Percentiles rank a stretch among this genome's conserved stretches.
phyloP scores from a whole-genome alignment of 371 early-diverging fungal genomes.

The Mucor sp. region DNA sequence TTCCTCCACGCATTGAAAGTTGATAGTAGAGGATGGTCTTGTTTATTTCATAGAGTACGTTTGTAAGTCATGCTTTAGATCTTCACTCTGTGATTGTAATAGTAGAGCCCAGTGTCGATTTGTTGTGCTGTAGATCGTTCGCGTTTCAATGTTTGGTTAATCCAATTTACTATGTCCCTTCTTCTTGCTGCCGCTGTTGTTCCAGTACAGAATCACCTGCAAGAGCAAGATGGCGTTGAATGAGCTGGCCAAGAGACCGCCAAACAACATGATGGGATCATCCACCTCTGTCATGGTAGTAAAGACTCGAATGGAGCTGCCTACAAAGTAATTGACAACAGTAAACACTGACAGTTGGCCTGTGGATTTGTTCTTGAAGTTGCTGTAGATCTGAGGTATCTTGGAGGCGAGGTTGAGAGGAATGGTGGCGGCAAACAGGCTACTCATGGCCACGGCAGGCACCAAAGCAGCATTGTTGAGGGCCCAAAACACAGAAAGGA shows the following conservation, averaged over 20 bases:
- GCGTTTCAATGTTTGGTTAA: too few species aligned
- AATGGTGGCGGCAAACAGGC: constrained; percentile 80
- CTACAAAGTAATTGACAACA: constrained; percentile 82
- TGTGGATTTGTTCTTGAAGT: constrained; percentile 76
- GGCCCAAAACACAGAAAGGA: constrained; percentile 38
- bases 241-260: constrained; percentile 68
- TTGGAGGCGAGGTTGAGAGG: constrained; percentile 79
- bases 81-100: too few species aligned
- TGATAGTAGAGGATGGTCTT: too few species aligned
- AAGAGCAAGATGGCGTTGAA: constrained; percentile 80
- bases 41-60: too few species aligned
- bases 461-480: constrained; percentile 40
- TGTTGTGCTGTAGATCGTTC: too few species aligned
- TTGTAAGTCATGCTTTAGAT: too few species aligned
- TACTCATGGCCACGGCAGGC: constrained; percentile 50
- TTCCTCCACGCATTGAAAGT: too few species aligned
- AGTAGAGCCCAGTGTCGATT: too few species aligned
- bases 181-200: constrained; percentile 15
- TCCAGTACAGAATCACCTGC: constrained; percentile 87
- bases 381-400: constrained; percentile 87
- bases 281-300: constrained; percentile 91
- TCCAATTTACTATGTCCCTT: constrained; percentile 15
- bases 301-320: constrained; percentile 86
- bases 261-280: constrained; percentile 73
- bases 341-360: constrained; percentile 92